Percentiles rank a stretch among this genome's conserved stretches.
Conservation (phyloP, 768 basidiomycete genomes). For the Leucocoprinus birnbaumii region DNA sequence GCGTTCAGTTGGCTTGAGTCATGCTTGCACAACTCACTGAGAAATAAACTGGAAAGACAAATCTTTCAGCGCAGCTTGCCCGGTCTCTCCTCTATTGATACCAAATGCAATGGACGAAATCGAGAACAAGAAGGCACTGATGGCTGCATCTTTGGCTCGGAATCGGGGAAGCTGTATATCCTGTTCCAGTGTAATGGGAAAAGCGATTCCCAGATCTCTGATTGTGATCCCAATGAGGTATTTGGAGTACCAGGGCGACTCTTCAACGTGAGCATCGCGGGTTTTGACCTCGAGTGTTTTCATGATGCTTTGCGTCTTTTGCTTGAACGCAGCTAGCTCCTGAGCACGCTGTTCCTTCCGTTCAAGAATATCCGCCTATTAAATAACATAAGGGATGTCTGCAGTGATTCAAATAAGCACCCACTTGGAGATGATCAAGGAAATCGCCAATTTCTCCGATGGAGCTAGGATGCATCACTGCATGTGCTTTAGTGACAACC, state of each 20-base stretch:
- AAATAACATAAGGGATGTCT: slow-evolving; percentile 5
- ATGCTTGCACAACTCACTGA: slow-evolving; percentile 41
- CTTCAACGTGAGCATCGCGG: slow-evolving; percentile 34
- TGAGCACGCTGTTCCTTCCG: slow-evolving; percentile 72
- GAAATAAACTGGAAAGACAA: slow-evolving; percentile 87
- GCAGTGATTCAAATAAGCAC: neutral
- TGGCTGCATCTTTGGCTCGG: slow-evolving; percentile 34
- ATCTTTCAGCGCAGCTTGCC: slow-evolving; percentile 66
- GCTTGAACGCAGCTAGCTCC: slow-evolving; percentile 82
- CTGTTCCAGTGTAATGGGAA: slow-evolving; percentile 71
- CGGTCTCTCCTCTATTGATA: slow-evolving; percentile 74
- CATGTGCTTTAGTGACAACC: slow-evolving; percentile 74
- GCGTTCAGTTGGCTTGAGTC: neutral
- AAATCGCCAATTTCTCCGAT: slow-evolving; percentile 90
- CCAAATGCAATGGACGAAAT: slow-evolving; percentile 73
- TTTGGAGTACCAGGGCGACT: slow-evolving; percentile 51
- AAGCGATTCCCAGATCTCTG: slow-evolving; percentile 81
- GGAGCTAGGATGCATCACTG: slow-evolving; percentile 92
- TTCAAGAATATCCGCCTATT: slow-evolving; percentile 70
- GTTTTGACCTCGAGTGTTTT: slow-evolving; percentile 68
- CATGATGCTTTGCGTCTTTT: slow-evolving; percentile 72
- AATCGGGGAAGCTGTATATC: slow-evolving; percentile 40
- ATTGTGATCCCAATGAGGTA: slow-evolving; percentile 54
- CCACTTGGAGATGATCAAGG: slow-evolving; percentile 79
- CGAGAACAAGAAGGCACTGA: slow-evolving; percentile 85